Conservation (phyloP, 75 land plant species). For the Selaginella moellendorffii region DNA sequence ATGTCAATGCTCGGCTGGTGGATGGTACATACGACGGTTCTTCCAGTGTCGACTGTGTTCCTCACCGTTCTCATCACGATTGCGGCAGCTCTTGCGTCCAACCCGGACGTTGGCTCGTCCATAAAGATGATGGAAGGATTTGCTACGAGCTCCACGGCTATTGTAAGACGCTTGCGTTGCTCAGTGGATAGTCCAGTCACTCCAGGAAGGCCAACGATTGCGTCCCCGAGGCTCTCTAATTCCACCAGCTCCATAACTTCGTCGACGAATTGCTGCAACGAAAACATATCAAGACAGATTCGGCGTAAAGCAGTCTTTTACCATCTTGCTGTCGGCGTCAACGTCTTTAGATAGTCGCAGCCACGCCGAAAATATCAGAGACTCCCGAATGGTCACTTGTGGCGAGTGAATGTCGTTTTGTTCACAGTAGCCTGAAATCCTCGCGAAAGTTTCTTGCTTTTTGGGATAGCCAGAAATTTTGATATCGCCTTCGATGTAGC, state of each 20-base stretch:
- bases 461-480: slow-evolving; percentile 20
- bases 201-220: slow-evolving; percentile 29
- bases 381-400: slow-evolving; percentile 20
- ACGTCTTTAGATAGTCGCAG: slow-evolving; percentile 19
- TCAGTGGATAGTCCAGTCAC: slow-evolving; percentile 25
- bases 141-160: slow-evolving; percentile 25
- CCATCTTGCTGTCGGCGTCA: not conserved
- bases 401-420: slow-evolving; percentile 19
- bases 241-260: slow-evolving; percentile 30
- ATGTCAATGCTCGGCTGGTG: slow-evolving; percentile 30
- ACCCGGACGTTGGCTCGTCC: slow-evolving; percentile 29
- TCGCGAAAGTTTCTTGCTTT: slow-evolving; percentile 16
- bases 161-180: slow-evolving; percentile 26
- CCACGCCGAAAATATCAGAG: slow-evolving; percentile 23
- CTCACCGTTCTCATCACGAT: slow-evolving; percentile 21
- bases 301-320: slow-evolving; percentile 23
- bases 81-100: slow-evolving; percentile 29
- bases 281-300: not conserved
- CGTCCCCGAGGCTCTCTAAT: slow-evolving; percentile 15
- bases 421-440: slow-evolving; percentile 17
- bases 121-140: slow-evolving; percentile 30
- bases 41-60: slow-evolving; percentile 25
- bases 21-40: slow-evolving; percentile 29
- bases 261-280: slow-evolving; percentile 25
- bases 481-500: slow-evolving; percentile 26